A percentile compares a stretch with the other conserved stretches of the same genome.
Evolutionary conservation across 352 stramenopile genomes (phyloP).

Genomic region (Globisporangium nunn): DNA sequence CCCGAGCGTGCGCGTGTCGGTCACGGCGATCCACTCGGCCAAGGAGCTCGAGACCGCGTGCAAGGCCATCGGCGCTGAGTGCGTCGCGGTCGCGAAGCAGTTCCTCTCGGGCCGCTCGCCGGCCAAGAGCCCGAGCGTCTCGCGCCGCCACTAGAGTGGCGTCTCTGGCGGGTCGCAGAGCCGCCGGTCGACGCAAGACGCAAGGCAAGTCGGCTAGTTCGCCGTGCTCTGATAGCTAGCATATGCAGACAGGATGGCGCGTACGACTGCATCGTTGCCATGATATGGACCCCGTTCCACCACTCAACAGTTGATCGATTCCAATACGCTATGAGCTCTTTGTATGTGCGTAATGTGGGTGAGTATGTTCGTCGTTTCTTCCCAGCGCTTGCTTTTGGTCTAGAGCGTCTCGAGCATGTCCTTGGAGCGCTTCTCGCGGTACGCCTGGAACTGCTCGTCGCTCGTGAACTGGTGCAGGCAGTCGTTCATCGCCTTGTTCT

Average conservation of each 20-base stretch:
- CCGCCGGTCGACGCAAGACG: no score
- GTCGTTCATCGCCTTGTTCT: slow-evolving; percentile 75
- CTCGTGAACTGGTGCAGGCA: slow-evolving; percentile 79
- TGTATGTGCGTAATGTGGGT: neutral
- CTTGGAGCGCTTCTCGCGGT: slow-evolving; percentile 52
- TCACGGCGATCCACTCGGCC: slow-evolving; percentile 60
- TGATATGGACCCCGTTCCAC: neutral
- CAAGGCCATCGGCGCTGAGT: slow-evolving; percentile 50
- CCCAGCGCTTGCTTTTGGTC: neutral
- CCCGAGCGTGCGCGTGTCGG: slow-evolving; percentile 65
- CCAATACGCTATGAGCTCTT: neutral
- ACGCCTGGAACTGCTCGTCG: slow-evolving; percentile 60
- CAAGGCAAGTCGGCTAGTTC: no score
- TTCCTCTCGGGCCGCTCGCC: slow-evolving; percentile 25
- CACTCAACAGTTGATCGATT: neutral
- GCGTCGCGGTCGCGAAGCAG: slow-evolving; percentile 42
- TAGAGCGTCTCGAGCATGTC: slow-evolving; percentile 30
- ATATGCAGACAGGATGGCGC: no score
- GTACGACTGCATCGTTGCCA: neutral
- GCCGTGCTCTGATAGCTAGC: no score
- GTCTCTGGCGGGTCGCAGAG: neutral
- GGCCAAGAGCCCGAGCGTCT: slow-evolving; percentile 14
- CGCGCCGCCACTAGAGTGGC: slow-evolving; percentile 37
- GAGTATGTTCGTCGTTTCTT: neutral
- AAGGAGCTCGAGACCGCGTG: slow-evolving; percentile 52